phyloP scores from a whole-genome alignment of 306 rosid genomes.

The Herpetospermum pedunculosum region DNA sequence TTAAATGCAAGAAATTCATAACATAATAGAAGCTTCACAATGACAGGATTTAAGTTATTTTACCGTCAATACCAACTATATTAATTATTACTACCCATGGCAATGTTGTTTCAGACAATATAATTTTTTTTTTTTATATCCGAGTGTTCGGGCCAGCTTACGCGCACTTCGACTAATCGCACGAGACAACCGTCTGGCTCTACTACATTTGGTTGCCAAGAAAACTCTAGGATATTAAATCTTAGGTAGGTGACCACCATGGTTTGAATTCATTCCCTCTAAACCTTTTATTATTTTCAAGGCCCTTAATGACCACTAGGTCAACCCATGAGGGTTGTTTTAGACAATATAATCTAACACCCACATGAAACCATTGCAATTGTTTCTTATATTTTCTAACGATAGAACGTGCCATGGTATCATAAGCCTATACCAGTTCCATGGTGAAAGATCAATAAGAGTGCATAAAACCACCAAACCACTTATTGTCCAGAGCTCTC shows the following conservation, averaged over 20 bases:
- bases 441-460: background rate
- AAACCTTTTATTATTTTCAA: too few species aligned
- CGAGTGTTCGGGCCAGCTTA: too few species aligned
- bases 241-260: too few species aligned
- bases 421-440: background rate
- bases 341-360: background rate
- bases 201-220: too few species aligned
- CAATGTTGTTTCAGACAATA: background rate
- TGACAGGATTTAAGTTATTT: background rate
- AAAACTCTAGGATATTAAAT: too few species aligned
- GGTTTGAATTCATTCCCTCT: too few species aligned
- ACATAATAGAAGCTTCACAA: background rate
- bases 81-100: background rate
- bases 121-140: too few species aligned
- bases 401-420: background rate
- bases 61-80: background rate
- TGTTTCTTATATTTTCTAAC: background rate
- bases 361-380: background rate
- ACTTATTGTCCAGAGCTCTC: background rate
- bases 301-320: too few species aligned
- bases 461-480: background rate
- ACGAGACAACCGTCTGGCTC: too few species aligned
- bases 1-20: background rate
- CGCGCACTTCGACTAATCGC: too few species aligned
- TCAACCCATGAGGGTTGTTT: background rate